Evolutionary conservation across 257 asterid species (phyloP).

Genomic region (Ballota nigra): DNA sequence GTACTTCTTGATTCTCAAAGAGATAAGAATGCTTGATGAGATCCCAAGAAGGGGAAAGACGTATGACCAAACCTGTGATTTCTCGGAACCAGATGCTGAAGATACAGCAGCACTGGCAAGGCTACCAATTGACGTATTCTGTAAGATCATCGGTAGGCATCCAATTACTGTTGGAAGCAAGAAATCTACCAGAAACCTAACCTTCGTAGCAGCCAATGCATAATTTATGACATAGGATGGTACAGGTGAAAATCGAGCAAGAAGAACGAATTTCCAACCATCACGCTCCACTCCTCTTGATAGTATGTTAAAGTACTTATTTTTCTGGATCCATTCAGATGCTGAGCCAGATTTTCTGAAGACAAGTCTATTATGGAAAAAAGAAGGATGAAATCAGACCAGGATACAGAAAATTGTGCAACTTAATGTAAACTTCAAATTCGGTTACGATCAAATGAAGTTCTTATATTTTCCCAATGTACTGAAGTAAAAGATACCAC

Average conservation of each 20-base stretch:
- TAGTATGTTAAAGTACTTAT: slow-evolving; percentile 70
- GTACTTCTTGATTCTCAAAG: slow-evolving; percentile 82
- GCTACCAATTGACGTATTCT: slow-evolving; percentile 94
- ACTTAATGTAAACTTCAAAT: background rate
- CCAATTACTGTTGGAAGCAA: slow-evolving; percentile 87
- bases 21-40: slow-evolving; percentile 76
- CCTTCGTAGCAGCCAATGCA: slow-evolving; percentile 85
- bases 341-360: slow-evolving; percentile 66
- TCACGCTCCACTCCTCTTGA: slow-evolving; percentile 84
- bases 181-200: slow-evolving; percentile 70
- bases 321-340: slow-evolving; percentile 54
- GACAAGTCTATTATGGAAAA: slow-evolving; percentile 46
- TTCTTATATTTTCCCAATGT: background rate
- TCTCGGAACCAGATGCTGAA: slow-evolving; percentile 62
- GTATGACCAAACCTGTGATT: slow-evolving; percentile 64
- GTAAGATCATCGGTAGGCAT: slow-evolving; percentile 93
- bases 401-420: background rate
- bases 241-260: slow-evolving; percentile 94
- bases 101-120: slow-evolving; percentile 91
- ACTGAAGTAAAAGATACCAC: background rate
- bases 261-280: slow-evolving; percentile 92
- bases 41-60: slow-evolving; percentile 80
- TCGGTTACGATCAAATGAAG: background rate
- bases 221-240: slow-evolving; percentile 92
- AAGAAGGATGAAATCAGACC: slow-evolving; percentile 8